A percentile compares a stretch with the other conserved stretches of the same genome.
Conservation (phyloP, 148 eudicot genomes). For the Polygonum maritimum region DNA sequence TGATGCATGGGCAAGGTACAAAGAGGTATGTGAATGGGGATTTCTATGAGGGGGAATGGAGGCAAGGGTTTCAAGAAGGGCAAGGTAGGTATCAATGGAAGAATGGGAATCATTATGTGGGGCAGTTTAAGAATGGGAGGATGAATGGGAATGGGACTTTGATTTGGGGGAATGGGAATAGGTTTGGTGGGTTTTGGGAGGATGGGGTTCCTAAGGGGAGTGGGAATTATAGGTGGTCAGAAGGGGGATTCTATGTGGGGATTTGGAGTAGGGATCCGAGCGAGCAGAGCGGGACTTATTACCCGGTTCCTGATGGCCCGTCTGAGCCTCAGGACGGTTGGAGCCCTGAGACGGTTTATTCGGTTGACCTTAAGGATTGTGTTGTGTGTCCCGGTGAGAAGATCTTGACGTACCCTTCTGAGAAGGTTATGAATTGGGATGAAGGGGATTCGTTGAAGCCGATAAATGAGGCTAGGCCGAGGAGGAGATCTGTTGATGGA, state of each 20-base stretch:
- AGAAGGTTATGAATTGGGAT: constrained; percentile 9
- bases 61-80: constrained; percentile 52
- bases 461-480: constrained; percentile 12
- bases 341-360: neutral
- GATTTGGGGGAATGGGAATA: constrained; percentile 57
- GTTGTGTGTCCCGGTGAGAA: neutral
- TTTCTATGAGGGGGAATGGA: constrained; percentile 74
- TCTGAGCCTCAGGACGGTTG: neutral
- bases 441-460: neutral
- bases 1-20: constrained; percentile 58
- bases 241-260: constrained; percentile 9
- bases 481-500: constrained; percentile 38
- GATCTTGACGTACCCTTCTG: neutral
- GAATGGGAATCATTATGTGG: constrained; percentile 55
- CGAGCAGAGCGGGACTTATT: constrained; percentile 2
- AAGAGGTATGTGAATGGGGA: constrained; percentile 54
- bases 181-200: constrained; percentile 29
- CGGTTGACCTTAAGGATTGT: neutral
- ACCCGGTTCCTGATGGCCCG: neutral
- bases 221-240: neutral
- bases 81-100: constrained; percentile 64
- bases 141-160: constrained; percentile 59
- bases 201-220: constrained; percentile 6
- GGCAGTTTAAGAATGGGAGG: constrained; percentile 53
- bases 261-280: constrained; percentile 5